These are phyloP conservation scores for Paecilomyces niveus DNA, from an alignment of 2,329 filamentous ascomycete genomes.

Conservation along the genomic window DNA sequence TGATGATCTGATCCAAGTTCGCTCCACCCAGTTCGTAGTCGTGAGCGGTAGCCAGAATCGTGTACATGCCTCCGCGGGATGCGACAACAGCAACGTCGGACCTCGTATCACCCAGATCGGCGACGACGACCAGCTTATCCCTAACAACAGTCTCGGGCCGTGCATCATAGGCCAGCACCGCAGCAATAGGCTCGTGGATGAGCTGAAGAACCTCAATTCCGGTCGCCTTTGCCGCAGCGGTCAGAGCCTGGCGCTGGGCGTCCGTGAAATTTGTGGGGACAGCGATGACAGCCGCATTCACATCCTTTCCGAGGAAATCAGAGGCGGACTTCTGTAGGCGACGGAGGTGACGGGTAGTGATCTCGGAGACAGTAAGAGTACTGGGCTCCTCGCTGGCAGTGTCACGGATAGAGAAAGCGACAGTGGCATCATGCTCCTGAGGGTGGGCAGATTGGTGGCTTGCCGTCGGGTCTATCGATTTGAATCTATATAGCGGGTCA, in stretches of 20 bases:
- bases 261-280: conserved; percentile 91
- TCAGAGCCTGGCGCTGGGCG: conserved; percentile 74
- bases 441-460: conserved; percentile 92
- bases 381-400: conserved; percentile 58
- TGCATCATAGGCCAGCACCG: conserved; percentile 85
- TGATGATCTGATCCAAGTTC: conserved; percentile 80
- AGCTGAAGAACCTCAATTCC: conserved; percentile 86
- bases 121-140: conserved; percentile 88
- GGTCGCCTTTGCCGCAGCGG: conserved; percentile 68
- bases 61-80: conserved; percentile 93
- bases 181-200: conserved; percentile 83
- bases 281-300: conserved; percentile 91
- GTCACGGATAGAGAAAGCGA: conserved; percentile 81
- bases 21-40: conserved; percentile 90
- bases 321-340: conserved; percentile 76
- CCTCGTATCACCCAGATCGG: conserved; percentile 85
- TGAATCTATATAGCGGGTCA: conserved; percentile 52
- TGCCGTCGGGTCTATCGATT: conserved; percentile 91
- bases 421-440: conserved; percentile 60
- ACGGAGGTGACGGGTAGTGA: conserved; percentile 76
- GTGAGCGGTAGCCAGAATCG: conserved; percentile 83
- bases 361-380: conserved; percentile 68
- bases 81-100: conserved; percentile 88
- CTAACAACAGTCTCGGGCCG: conserved; percentile 63
- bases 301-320: conserved; percentile 85